Evolutionary conservation across 2,329 filamentous ascomycete species (phyloP), one percentile per base, ranked within the genome.

Genomic region (Nemania diffusa): DNA sequence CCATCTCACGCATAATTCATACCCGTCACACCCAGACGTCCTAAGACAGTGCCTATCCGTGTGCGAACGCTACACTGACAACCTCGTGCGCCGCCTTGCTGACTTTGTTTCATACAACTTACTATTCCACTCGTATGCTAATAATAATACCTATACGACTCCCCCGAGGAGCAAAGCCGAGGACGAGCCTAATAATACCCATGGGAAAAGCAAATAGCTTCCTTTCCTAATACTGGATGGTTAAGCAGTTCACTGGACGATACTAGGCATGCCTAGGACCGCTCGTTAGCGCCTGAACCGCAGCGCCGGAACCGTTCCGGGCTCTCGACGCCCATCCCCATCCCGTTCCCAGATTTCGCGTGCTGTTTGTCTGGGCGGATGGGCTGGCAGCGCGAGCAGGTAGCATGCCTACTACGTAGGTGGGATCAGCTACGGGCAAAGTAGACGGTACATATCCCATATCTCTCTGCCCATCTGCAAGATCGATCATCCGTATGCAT

Each of bases 401-500:
- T 40, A 15, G 37, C 17, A 40, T 40, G 11, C 37, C 37, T 40
- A 13, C 13, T 51, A 44, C 5, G 46, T 51, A 51, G 13, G 24
- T 51, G 20, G 22, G 40, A n/a, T n/a, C n/a, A n/a, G n/a, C n/a
- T n/a, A 40, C 15, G 34, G 11, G 17, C 15, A 40, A 40, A 40
- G 37, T 40, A 40, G 13, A 40, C 37, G 37, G 37, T 40, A 40
- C 37, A 40, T 53, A n/a, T n/a, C n/a, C n/a, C 15, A 17, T 37
- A 60, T 62, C 53, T 57, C 22, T 37, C 27, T 56, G 3, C 24
- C 34, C 51, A 53, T 53, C 57, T 68, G 66, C 61, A 63, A 67
- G 64, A 67, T 62, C 58, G 62, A 69, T 69, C 63, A 51, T 26
- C 44, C 44, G 29, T 15, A 51, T 51, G 57, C 58, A 48, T 34